phyloP scores from a whole-genome alignment of 1,284 basidiomycete genomes.

The Ustilago curta region DNA sequence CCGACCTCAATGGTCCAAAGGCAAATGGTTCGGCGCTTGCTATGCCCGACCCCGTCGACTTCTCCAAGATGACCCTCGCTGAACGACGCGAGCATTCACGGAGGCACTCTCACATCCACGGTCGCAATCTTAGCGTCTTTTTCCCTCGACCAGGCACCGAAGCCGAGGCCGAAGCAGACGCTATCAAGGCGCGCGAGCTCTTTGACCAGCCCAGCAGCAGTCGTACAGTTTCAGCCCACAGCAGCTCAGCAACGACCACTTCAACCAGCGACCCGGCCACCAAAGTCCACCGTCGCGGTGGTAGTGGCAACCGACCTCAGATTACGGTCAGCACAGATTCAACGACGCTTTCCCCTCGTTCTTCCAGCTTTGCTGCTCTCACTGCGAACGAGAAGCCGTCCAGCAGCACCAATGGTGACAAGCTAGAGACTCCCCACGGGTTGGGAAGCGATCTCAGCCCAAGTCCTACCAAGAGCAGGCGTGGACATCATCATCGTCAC shows the following conservation, averaged over 20 bases:
- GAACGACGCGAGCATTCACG: constrained; percentile 66
- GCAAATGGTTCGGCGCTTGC: constrained; percentile 1
- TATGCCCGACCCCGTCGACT: constrained; percentile 14
- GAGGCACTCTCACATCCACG: constrained; percentile 59
- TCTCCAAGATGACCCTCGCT: constrained; percentile 53
- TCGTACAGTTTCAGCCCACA: background rate
- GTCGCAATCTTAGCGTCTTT: constrained; percentile 66
- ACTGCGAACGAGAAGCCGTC: constrained; percentile 14
- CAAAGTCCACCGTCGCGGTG: constrained; percentile 33
- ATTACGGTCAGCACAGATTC: constrained; percentile 53
- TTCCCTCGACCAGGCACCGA: constrained; percentile 66
- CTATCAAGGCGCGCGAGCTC: constrained; percentile 30
- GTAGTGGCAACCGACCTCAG: constrained; percentile 48
- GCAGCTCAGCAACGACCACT: constrained; percentile 9
- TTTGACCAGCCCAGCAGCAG: constrained; percentile 16
- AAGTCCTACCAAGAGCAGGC: constrained; percentile 51
- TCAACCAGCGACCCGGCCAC: constrained; percentile 4
- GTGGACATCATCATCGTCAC: constrained; percentile 59
- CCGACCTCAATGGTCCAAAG: constrained; percentile 23
- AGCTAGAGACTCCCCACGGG: constrained; percentile 22
- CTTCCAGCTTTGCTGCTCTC: constrained; percentile 41
- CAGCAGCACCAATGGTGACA: background rate
- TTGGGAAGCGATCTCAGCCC: constrained; percentile 27
- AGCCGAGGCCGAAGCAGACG: constrained; percentile 58
- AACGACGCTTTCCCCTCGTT: constrained; percentile 42